These are phyloP conservation scores for Bremia lactucae DNA, from an alignment of 352 stramenopile genomes.

Conservation along the genomic window DNA sequence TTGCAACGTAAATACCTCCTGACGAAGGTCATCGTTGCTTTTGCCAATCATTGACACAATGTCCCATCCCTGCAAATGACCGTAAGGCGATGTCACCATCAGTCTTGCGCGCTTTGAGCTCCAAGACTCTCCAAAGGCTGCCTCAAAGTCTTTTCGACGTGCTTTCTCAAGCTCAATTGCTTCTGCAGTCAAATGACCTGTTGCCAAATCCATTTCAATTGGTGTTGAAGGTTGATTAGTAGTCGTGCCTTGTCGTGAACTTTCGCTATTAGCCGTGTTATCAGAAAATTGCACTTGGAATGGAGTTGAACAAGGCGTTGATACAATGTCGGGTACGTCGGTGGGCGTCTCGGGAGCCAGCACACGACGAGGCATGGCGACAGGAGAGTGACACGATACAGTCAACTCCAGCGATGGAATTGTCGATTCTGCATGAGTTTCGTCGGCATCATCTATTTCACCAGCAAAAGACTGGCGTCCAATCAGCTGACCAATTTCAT, in stretches of 20 bases:
- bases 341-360: conserved; percentile 58
- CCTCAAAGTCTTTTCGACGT: conserved; percentile 67
- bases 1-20: conserved; percentile 98
- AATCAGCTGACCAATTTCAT: conserved; percentile 69
- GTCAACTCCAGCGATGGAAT: conserved; percentile 3
- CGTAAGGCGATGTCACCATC: conserved; percentile 77
- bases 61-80: conserved; percentile 86
- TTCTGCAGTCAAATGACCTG: conserved; percentile 53
- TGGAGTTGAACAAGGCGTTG: conserved; percentile 38
- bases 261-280: conserved; percentile 6
- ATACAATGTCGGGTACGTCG: conserved; percentile 38
- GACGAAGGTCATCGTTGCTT: conserved; percentile 96
- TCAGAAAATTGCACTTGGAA: conserved; percentile 13
- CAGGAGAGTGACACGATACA: conserved; percentile 12
- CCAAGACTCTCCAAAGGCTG: conserved; percentile 93
- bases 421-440: conserved; percentile 6
- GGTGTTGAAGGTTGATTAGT: conserved; percentile 13
- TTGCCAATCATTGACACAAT: conserved; percentile 97
- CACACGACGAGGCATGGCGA: conserved; percentile 9
- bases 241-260: too few species aligned
- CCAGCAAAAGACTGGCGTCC: conserved; percentile 43
- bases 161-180: conserved; percentile 75
- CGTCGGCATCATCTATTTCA: conserved; percentile 24
- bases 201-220: conserved; percentile 49
- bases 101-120: conserved; percentile 89